Conservation (phyloP, 148 eudicot species). For the Persicaria tinctoria region DNA sequence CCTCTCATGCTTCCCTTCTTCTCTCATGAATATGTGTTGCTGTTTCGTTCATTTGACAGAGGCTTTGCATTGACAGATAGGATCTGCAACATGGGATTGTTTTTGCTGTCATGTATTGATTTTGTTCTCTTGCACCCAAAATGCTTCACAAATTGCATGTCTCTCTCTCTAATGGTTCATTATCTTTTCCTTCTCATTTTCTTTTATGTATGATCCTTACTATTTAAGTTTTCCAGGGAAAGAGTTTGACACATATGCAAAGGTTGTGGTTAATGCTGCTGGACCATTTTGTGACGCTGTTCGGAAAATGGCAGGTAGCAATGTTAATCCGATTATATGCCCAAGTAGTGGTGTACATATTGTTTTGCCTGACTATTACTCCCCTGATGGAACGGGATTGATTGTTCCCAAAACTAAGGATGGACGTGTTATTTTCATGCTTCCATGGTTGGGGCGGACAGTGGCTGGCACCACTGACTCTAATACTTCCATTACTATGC, state of each 20-base stretch:
- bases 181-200: not conserved
- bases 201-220: constrained; percentile 17
- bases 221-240: constrained; percentile 48
- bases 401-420: constrained; percentile 98
- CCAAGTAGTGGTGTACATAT: constrained; percentile 98
- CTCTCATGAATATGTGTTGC: not conserved
- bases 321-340: constrained; percentile 68
- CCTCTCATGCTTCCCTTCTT: not conserved
- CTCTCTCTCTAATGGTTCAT: not conserved
- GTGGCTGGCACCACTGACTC: constrained; percentile 97
- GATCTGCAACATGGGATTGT: not conserved
- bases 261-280: constrained; percentile 88
- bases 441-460: constrained; percentile 97
- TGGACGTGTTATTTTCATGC: constrained; percentile 97
- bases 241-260: constrained; percentile 87
- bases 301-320: constrained; percentile 65
- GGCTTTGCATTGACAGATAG: not conserved
- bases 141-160: not conserved
- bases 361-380: constrained; percentile 91
- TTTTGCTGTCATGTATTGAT: not conserved
- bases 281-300: constrained; percentile 95
- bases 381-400: constrained; percentile 98
- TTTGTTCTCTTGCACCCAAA: not conserved
- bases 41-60: not conserved
- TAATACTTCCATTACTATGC: constrained; percentile 70